Conservation (phyloP, 2,329 filamentous ascomycete genomes). For the Arthrobotrys sphaeroides region DNA sequence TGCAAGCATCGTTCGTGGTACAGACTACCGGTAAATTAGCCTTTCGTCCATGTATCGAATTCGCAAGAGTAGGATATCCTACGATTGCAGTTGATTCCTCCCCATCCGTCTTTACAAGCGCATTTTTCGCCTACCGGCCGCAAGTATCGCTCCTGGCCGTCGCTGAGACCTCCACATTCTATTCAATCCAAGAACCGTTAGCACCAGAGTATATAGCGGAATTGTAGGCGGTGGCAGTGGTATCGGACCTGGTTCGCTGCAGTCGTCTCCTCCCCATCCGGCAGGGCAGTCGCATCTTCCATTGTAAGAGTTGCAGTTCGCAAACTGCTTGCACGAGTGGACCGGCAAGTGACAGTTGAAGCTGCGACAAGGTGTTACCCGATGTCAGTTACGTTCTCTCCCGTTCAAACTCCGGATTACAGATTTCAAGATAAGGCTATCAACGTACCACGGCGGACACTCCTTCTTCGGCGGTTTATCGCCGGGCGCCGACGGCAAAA, state of each 20-base stretch:
- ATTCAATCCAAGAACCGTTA: constrained; percentile 16
- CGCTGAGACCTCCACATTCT: constrained; percentile 87
- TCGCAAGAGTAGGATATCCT: constrained; percentile 20
- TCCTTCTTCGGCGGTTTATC: constrained; percentile 66
- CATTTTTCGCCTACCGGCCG: constrained; percentile 74
- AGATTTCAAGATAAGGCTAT: neutral
- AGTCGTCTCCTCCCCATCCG: constrained; percentile 94
- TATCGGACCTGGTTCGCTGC: constrained; percentile 76
- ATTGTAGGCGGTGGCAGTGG: neutral
- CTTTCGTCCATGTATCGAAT: neutral
- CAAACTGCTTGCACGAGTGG: constrained; percentile 90
- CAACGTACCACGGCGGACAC: constrained; percentile 78
- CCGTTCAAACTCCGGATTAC: neutral
- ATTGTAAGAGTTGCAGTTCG: constrained; percentile 85
- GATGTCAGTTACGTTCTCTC: constrained; percentile 44
- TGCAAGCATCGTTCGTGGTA: constrained; percentile 80
- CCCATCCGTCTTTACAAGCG: constrained; percentile 91
- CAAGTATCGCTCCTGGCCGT: constrained; percentile 76
- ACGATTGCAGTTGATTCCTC: constrained; percentile 91
- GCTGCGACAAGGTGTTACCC: constrained; percentile 66
- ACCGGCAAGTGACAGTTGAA: constrained; percentile 98
- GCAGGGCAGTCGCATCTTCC: constrained; percentile 92
- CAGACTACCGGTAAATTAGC: constrained; percentile 69
- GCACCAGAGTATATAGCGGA: neutral
- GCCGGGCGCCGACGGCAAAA: constrained; percentile 72